Conservation (phyloP, 106 monocot genomes). For the Iris macrosiphon region DNA sequence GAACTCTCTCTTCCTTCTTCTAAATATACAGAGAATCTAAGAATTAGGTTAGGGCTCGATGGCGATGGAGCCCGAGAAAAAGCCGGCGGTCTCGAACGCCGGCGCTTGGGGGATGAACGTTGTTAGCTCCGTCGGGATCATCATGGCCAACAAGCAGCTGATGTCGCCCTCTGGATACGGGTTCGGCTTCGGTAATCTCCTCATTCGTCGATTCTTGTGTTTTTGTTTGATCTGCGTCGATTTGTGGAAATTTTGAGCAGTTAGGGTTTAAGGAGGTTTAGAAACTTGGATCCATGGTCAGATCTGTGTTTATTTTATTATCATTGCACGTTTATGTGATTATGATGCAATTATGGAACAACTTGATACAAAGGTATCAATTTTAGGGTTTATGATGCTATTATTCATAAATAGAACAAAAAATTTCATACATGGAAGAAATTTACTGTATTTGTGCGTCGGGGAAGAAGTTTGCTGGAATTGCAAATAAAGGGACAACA, state of each 20-base stretch:
- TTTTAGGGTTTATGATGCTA: too few relatives aligned
- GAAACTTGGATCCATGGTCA: neutral
- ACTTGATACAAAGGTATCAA: too few relatives aligned
- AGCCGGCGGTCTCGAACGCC: conserved; percentile 63
- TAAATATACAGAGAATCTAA: too few relatives aligned
- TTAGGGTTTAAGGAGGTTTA: neutral
- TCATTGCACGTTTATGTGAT: too few relatives aligned
- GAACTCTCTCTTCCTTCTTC: too few relatives aligned
- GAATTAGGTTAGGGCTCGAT: conserved; percentile 2
- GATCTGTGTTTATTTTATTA: too few relatives aligned
- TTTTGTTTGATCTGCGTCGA: neutral
- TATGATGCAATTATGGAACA: too few relatives aligned
- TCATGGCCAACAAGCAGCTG: conserved; percentile 90
- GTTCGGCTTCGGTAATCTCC: conserved; percentile 60
- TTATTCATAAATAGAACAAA: too few relatives aligned
- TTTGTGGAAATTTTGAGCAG: neutral
- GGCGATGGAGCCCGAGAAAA: conserved; percentile 74
- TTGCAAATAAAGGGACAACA: too few relatives aligned
- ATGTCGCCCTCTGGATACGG: conserved; percentile 80
- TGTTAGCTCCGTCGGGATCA: conserved; percentile 81
- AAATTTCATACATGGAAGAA: too few relatives aligned
- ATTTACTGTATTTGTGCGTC: too few relatives aligned
- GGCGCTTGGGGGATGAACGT: conserved; percentile 92
- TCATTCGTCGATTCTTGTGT: neutral
- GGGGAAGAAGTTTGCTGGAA: too few relatives aligned